Evolutionary conservation across 108 stramenopile species (phyloP).

Genomic region (Thalassiosira profunda): DNA sequence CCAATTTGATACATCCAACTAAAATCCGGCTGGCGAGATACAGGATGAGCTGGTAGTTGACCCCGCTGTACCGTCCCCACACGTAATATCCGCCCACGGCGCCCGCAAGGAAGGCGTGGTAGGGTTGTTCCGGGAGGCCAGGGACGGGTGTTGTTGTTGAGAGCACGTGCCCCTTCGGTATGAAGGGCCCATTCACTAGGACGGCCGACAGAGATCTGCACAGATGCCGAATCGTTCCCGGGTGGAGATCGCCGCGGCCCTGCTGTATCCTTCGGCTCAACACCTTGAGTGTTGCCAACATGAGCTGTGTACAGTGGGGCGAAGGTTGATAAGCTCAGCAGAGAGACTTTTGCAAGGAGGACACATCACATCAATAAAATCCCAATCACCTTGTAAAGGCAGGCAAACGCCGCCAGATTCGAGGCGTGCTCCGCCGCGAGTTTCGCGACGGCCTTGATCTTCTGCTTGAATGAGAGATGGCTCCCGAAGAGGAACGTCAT

Average conservation of each 20-base stretch:
- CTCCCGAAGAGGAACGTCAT: conserved; percentile 83
- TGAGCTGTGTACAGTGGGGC: conserved; percentile 5
- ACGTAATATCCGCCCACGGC: conserved; percentile 81
- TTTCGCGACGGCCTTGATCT: conserved; percentile 53
- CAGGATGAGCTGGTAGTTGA: conserved; percentile 84
- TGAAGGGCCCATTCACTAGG: conserved; percentile 62
- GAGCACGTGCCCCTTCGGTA: conserved; percentile 13
- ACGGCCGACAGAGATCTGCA: background rate
- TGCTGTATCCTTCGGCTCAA: conserved; percentile 24
- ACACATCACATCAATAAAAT: background rate
- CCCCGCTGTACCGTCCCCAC: conserved; percentile 80
- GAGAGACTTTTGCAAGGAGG: background rate
- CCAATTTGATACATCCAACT: conserved; percentile 58
- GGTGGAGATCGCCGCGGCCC: background rate
- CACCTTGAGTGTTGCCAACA: conserved; percentile 60
- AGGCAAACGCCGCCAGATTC: conserved; percentile 84
- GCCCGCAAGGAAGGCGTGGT: conserved; percentile 86
- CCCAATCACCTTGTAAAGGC: conserved; percentile 70
- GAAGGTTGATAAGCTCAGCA: background rate
- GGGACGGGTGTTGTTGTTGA: conserved; percentile 14
- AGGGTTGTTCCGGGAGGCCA: conserved; percentile 68
- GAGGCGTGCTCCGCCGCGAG: conserved; percentile 69
- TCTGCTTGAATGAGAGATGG: conserved; percentile 57
- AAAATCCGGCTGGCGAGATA: conserved; percentile 85
- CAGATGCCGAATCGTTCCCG: conserved; percentile 1